Base-by-base conservation (phyloP, 805 yeast species). In the Nematodospora valgi region DNA sequence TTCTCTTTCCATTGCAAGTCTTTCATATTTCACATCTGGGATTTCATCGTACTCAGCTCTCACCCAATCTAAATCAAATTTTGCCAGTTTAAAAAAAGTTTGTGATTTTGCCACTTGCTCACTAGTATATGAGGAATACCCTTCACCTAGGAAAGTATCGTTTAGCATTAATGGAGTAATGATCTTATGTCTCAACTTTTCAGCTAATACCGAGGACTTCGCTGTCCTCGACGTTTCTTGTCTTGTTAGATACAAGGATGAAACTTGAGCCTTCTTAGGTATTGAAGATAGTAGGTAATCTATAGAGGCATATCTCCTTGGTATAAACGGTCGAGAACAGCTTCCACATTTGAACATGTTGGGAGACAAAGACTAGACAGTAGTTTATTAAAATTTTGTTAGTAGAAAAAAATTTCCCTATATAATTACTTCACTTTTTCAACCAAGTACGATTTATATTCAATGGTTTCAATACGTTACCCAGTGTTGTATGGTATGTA, bases 51-150 rank as follows among this genome's bases (percentile, higher is more conserved):
- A 80, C 5, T 61, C 53, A 5, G 68, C 71, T 14, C 74, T 62
- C 11, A 82, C 71, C 87, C 88, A 82, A 45, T 80, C 85, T 27
- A 76, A 62, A 15, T 56, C 52, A 2, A 74, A 64, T 13, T 59
- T 59, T 1, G 80, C 60, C 2, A 52, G 51, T 39, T 72, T 69
- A 50, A 81, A 77, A 19, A 65, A 44, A 4, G 44, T 27, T 36
- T 61, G 68, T 4, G 64, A 48, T 4, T 37, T 23, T 16, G 50
- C 27, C 24, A 51, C 27, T 13, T 52, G 48, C 9, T 35, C 31
- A 12, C 30, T 25, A 3, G 49, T 35, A 6, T 47, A 51, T 1
- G 22, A 19, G 2, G 30, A 10, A 30, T 47, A 51, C 7, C 40
- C 45, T 5, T 34, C 34, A 21, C 37, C 40, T 25, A 54, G 43